Evolutionary conservation across 371 early-diverging fungal genomes (phyloP), one percentile per base, ranked within the genome.

Genomic region (Apophysomyces trapeziformis): DNA sequence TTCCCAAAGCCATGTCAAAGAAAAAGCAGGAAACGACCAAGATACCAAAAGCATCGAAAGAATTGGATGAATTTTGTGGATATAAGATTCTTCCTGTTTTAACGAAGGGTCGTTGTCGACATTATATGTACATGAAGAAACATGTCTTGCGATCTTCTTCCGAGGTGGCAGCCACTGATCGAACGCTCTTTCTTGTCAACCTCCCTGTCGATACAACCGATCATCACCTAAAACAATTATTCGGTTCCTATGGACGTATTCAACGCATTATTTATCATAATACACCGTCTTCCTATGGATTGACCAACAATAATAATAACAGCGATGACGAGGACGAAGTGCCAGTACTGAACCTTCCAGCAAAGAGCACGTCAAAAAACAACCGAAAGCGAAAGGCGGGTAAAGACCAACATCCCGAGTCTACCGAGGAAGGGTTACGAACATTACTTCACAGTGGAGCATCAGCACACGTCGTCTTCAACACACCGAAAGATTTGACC

Each of bases 121-220:
- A 90, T 74, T 92, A 87, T 58, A 73, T 92, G 58, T 93, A 90
- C 67, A 83, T 92, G 64, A 87, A 85, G 69, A 82, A 87, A 66
- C 94, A 95, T 80, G 88, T 87, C 61, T 74, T 83, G 32, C 85
- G 84, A 56, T 78, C 73, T 39, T 74, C 87, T 43, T 67, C 76
- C 14, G 64, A 79, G 18, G 69, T 73, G 16, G 67, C 83, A 11
- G 89, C 91, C 21, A 74, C 75, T 36, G 87, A 85, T 74, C 89
- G 91, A 50, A 93, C 95, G 0, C 71, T 96, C 2, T 96, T 93
- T 65, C 65, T 95, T 38, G 72, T 86, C 58, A 95, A 95, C 75
- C 68, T 96, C 56, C 97, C 97, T 4, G 82, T 83, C 8, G 96
- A 96, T 68, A 80, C 94, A 16, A 89, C 93, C 0, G 85, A 88